phyloP scores from a whole-genome alignment of 1,284 basidiomycete genomes.

The Ceratobasidium sp. region DNA sequence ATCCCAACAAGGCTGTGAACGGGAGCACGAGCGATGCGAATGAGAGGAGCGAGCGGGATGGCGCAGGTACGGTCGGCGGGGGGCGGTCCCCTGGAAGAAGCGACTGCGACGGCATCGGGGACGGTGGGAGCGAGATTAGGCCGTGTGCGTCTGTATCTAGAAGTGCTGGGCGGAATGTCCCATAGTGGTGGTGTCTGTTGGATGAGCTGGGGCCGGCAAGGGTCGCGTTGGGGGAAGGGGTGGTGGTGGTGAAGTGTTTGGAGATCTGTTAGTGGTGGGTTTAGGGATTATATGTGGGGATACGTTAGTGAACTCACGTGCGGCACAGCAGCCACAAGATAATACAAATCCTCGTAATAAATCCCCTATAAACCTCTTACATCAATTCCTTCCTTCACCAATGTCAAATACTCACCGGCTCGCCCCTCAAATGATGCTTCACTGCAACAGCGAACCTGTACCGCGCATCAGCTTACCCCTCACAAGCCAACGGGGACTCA shows the following conservation, averaged over 20 bases:
- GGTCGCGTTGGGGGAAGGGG: constrained; percentile 30
- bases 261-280: constrained; percentile 3
- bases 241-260: constrained; percentile 11
- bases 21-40: constrained; percentile 53
- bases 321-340: constrained; percentile 57
- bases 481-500: background rate
- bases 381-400: background rate
- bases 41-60: constrained; percentile 59
- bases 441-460: constrained; percentile 65
- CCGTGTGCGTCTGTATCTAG: constrained; percentile 12
- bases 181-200: constrained; percentile 4
- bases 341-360: constrained; percentile 69
- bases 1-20: constrained; percentile 17
- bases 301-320: background rate
- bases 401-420: constrained; percentile 12
- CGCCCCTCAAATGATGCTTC: constrained; percentile 73
- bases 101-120: constrained; percentile 22
- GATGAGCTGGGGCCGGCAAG: constrained; percentile 24
- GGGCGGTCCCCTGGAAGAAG: constrained; percentile 27
- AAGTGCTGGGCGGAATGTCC: constrained; percentile 15
- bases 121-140: constrained; percentile 3
- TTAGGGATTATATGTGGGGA: background rate
- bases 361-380: constrained; percentile 27
- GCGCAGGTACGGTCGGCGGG: constrained; percentile 52
- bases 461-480: constrained; percentile 8